These are phyloP conservation scores for Kondoa malvinella DNA, from an alignment of 768 basidiomycete genomes.

Conservation along the genomic window DNA sequence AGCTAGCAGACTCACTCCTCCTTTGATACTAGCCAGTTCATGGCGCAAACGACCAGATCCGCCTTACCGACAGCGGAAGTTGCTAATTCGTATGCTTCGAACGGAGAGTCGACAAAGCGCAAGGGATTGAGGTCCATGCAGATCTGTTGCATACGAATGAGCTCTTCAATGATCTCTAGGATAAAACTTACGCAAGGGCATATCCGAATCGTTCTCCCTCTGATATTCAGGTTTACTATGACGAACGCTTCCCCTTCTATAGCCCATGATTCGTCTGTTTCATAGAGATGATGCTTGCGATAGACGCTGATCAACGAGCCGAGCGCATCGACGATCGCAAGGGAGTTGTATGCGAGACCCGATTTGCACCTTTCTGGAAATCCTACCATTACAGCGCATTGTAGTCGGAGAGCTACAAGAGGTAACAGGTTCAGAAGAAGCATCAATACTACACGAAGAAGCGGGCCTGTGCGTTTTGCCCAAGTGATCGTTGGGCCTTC, in stretches of 20 bases:
- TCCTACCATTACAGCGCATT: constrained; percentile 22
- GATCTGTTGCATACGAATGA: too few relatives aligned
- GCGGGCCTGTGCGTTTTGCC: constrained; percentile 20
- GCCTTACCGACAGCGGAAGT: constrained; percentile 9
- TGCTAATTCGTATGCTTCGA: constrained; percentile 18
- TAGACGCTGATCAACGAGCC: constrained; percentile 10
- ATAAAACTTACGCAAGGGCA: constrained; percentile 16
- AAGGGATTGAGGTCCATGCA: constrained; percentile 25
- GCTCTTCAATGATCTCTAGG: too few relatives aligned
- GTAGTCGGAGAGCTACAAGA: constrained; percentile 8
- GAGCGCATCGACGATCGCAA: constrained; percentile 12
- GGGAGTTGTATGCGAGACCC: constrained; percentile 15
- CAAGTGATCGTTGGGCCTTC: constrained; percentile 11
- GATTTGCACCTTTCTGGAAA: constrained; percentile 10
- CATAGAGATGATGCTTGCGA: constrained; percentile 24
- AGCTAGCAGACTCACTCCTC: not conserved
- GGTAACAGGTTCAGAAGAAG: too few relatives aligned
- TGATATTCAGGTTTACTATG: constrained; percentile 13
- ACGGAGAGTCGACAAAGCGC: constrained; percentile 7
- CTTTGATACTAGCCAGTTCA: constrained; percentile 5
- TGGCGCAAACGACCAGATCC: constrained; percentile 16
- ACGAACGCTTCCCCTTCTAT: constrained; percentile 11
- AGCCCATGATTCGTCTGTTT: constrained; percentile 25
- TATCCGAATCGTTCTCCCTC: constrained; percentile 6
- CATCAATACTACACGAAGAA: too few relatives aligned